Evolutionary conservation across 257 asterid species (phyloP).

Genomic region (Solanum chiquidenum): DNA sequence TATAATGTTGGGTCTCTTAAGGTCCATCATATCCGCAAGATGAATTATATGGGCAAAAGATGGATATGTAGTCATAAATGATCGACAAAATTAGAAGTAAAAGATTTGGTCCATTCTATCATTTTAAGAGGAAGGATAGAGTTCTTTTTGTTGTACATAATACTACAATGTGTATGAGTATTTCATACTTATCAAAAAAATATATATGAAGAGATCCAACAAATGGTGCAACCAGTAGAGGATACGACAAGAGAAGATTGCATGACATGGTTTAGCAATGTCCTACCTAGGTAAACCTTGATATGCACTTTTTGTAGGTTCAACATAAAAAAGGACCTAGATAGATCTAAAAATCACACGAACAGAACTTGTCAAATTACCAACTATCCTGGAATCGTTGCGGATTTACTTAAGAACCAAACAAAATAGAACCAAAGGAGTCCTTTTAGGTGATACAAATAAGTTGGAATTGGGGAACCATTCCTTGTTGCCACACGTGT

Average conservation of each 20-base stretch:
- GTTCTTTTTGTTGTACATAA: neutral
- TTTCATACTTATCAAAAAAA: neutral
- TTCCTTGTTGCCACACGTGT: neutral
- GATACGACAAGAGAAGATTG: neutral
- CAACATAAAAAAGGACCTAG: neutral
- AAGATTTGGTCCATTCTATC: neutral
- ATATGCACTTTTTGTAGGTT: neutral
- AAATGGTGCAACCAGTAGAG: neutral
- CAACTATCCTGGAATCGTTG: neutral
- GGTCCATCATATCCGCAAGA: neutral
- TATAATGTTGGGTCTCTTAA: neutral
- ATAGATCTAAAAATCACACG: neutral
- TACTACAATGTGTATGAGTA: neutral
- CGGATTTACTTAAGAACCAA: neutral
- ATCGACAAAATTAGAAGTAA: neutral
- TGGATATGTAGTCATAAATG: neutral
- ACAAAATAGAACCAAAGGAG: neutral
- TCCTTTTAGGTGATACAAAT: neutral
- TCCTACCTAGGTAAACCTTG: neutral
- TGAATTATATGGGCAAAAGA: neutral
- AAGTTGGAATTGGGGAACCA: neutral
- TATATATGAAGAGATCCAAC: neutral
- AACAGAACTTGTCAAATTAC: neutral
- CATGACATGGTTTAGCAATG: neutral
- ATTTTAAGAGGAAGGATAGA: neutral